These are phyloP conservation scores for Phallus indusiatus DNA, from an alignment of 768 basidiomycete genomes.

Conservation along the genomic window DNA sequence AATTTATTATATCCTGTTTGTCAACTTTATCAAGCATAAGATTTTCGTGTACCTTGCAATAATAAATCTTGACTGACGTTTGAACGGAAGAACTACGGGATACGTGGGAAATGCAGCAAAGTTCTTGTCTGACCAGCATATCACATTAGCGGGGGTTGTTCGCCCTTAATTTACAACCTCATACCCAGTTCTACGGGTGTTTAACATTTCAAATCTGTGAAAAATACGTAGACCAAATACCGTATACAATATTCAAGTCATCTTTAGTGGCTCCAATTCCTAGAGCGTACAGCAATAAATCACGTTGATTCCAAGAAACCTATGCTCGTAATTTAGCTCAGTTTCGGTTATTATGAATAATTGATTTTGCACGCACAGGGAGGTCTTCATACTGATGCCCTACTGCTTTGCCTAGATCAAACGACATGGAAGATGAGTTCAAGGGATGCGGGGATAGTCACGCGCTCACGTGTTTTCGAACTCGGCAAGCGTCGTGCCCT, in stretches of 20 bases:
- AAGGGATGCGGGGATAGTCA: no score
- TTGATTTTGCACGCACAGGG: conserved; percentile 33
- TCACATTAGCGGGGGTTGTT: not conserved
- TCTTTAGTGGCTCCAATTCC: conserved; percentile 75
- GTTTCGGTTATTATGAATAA: not conserved
- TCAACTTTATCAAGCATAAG: not conserved
- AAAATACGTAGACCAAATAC: conserved; percentile 28
- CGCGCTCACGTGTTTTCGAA: no score
- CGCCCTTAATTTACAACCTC: not conserved
- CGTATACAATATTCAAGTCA: conserved; percentile 64
- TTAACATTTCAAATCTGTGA: not conserved
- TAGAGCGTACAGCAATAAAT: conserved; percentile 67
- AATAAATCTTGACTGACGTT: conserved; percentile 30
- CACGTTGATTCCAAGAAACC: conserved; percentile 82
- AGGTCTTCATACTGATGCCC: conserved; percentile 44
- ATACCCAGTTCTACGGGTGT: conserved; percentile 21
- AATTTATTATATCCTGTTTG: conserved; percentile 20
- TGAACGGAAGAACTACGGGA: conserved; percentile 69
- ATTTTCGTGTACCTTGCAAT: not conserved
- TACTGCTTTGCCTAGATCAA: conserved; percentile 59
- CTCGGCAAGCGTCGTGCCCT: no score
- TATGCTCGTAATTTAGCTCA: conserved; percentile 23
- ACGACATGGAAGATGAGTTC: not conserved
- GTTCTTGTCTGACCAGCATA: conserved; percentile 36
- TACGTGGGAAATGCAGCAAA: conserved; percentile 80